Conservation (phyloP, 192 early-diverging fungal species). For the Backusella australiensis region DNA sequence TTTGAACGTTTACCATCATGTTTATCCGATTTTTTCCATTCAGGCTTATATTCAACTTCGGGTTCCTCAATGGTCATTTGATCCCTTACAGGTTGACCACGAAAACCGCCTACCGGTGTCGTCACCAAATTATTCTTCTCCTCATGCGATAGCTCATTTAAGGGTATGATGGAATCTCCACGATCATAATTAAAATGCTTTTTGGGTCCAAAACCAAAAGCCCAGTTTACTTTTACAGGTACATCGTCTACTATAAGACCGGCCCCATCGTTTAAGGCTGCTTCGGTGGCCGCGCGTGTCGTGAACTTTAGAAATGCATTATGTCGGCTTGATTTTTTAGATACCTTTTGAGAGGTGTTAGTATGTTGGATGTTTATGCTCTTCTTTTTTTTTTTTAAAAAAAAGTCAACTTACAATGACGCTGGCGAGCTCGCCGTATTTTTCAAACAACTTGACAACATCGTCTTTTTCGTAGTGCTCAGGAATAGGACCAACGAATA, state of each 20-base stretch:
- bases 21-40: slow-evolving; percentile 20
- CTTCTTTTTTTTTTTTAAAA: too few relatives aligned
- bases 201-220: slow-evolving; percentile 40
- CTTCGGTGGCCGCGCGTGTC: neutral
- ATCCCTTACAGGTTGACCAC: slow-evolving; percentile 25
- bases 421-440: slow-evolving; percentile 32
- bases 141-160: slow-evolving; percentile 19
- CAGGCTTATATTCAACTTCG: slow-evolving; percentile 25
- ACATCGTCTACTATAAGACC: slow-evolving; percentile 4
- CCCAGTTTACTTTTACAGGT: slow-evolving; percentile 38
- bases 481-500: slow-evolving; percentile 38
- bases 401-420: slow-evolving; percentile 26
- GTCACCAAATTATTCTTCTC: slow-evolving; percentile 31
- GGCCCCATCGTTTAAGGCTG: neutral
- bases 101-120: slow-evolving; percentile 29
- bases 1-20: neutral
- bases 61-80: slow-evolving; percentile 39
- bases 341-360: neutral
- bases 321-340: neutral
- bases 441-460: slow-evolving; percentile 18
- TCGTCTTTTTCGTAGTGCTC: slow-evolving; percentile 26
- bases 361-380: neutral
- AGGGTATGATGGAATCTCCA: slow-evolving; percentile 34
- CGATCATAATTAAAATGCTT: slow-evolving; percentile 34
- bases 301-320: slow-evolving; percentile 28